These are phyloP conservation scores for Coemansia sp. DNA, from an alignment of 192 early-diverging fungal species.

Conservation along the genomic window DNA sequence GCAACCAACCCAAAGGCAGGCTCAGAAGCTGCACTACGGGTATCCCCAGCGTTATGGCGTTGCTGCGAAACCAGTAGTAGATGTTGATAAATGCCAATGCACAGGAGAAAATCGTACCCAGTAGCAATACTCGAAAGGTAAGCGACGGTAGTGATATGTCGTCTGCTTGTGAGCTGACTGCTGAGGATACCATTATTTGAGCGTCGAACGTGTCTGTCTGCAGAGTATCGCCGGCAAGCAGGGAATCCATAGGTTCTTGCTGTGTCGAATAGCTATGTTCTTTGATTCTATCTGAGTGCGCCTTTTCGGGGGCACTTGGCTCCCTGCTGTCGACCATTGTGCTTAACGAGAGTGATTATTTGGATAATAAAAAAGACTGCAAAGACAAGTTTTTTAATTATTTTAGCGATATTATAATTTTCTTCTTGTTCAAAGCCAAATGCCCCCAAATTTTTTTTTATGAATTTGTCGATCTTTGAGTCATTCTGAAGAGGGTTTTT, in stretches of 20 bases:
- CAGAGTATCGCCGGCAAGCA: slow-evolving; percentile 23
- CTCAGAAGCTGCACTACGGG: slow-evolving; percentile 68
- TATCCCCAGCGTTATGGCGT: slow-evolving; percentile 65
- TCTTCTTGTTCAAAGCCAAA: too few relatives aligned
- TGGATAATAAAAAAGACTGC: too few relatives aligned
- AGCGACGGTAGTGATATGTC: slow-evolving; percentile 58
- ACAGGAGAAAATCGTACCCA: slow-evolving; percentile 61
- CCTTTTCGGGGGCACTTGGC: too few relatives aligned
- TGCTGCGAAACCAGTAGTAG: slow-evolving; percentile 81
- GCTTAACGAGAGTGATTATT: too few relatives aligned
- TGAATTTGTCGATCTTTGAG: too few relatives aligned
- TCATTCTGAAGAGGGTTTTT: too few relatives aligned
- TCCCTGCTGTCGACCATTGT: too few relatives aligned
- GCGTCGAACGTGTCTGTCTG: slow-evolving; percentile 13
- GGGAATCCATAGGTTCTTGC: neutral
- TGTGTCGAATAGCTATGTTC: neutral
- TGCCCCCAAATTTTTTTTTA: too few relatives aligned
- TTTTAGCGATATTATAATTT: too few relatives aligned
- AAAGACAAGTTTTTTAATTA: too few relatives aligned
- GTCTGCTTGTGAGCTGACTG: slow-evolving; percentile 58
- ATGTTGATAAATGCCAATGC: slow-evolving; percentile 65
- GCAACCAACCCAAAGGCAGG: slow-evolving; percentile 66
- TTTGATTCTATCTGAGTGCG: neutral
- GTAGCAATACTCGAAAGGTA: slow-evolving; percentile 68
- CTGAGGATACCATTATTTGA: slow-evolving; percentile 34